Conservation (phyloP, 352 stramenopile species). For the Phytophthora citricola region DNA sequence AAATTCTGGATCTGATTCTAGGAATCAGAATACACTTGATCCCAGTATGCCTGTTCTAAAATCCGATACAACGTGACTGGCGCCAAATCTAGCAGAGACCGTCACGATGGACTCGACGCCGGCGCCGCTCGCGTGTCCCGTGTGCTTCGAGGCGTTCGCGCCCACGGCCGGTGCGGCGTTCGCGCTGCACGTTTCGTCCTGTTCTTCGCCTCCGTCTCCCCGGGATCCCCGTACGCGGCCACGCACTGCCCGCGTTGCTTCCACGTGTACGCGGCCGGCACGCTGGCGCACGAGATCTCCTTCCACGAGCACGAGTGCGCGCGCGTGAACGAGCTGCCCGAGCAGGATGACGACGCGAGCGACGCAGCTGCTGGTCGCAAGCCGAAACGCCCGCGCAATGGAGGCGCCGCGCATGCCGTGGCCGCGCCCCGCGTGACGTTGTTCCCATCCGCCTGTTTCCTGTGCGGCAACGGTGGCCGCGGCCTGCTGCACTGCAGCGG, state of each 20-base stretch:
- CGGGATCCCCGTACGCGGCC: constrained; percentile 14
- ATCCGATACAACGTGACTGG: too few relatives aligned
- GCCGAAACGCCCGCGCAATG: constrained; percentile 42
- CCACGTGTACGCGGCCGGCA: constrained; percentile 60
- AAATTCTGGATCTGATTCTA: too few relatives aligned
- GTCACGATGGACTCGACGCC: constrained; percentile 25
- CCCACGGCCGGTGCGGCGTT: constrained; percentile 35
- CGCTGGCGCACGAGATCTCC: constrained; percentile 60
- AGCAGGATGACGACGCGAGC: neutral
- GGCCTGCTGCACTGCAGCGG: constrained; percentile 65
- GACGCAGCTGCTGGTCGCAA: constrained; percentile 3
- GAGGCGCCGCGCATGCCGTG: neutral
- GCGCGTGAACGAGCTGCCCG: constrained; percentile 53
- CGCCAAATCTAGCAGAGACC: neutral
- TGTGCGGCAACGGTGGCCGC: constrained; percentile 60
- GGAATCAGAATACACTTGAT: too few relatives aligned
- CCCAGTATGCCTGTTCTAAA: too few relatives aligned
- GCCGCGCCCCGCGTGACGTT: constrained; percentile 40
- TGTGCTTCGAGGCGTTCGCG: constrained; percentile 53
- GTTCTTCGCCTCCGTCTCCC: constrained; percentile 25
- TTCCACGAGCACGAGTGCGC: constrained; percentile 86
- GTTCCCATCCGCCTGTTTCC: constrained; percentile 62
- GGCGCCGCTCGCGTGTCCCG: constrained; percentile 45
- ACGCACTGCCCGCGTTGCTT: constrained; percentile 65
- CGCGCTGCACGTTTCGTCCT: constrained; percentile 64